Percentiles rank a stretch among this genome's conserved stretches.
Conservation (phyloP, 805 yeast species). For the Monosporozyma siamensis region DNA sequence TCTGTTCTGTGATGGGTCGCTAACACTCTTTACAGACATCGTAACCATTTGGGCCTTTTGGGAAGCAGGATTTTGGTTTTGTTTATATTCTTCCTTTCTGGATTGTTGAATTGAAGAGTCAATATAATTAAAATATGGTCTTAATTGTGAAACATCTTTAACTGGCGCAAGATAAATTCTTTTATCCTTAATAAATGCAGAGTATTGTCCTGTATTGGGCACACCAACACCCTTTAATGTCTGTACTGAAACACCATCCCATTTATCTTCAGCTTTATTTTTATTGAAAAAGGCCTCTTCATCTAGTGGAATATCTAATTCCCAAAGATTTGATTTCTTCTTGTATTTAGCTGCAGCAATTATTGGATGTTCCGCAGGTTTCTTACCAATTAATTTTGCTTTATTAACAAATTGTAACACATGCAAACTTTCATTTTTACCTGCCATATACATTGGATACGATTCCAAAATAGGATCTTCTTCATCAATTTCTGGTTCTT, state of each 20-base stretch:
- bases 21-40: slow-evolving; percentile 59
- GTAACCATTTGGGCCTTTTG: slow-evolving; percentile 56
- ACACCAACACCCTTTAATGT: slow-evolving; percentile 62
- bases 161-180: slow-evolving; percentile 58
- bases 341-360: slow-evolving; percentile 46
- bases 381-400: slow-evolving; percentile 20
- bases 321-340: slow-evolving; percentile 52
- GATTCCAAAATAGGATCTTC: slow-evolving; percentile 56
- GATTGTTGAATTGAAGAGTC: slow-evolving; percentile 47
- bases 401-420: slow-evolving; percentile 49
- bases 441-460: slow-evolving; percentile 45
- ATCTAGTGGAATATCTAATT: slow-evolving; percentile 68
- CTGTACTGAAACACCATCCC: slow-evolving; percentile 56
- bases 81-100: slow-evolving; percentile 36
- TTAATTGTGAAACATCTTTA: slow-evolving; percentile 59
- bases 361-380: slow-evolving; percentile 29
- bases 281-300: slow-evolving; percentile 59
- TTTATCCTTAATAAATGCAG: slow-evolving; percentile 37
- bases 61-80: slow-evolving; percentile 26
- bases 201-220: slow-evolving; percentile 43
- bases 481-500: slow-evolving; percentile 22
- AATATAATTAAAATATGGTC: slow-evolving; percentile 74
- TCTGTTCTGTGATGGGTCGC: slow-evolving; percentile 48
- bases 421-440: slow-evolving; percentile 29
- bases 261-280: slow-evolving; percentile 45